Base-by-base conservation (phyloP, 768 basidiomycete genomes). In the Glaciozyma antarctica region DNA sequence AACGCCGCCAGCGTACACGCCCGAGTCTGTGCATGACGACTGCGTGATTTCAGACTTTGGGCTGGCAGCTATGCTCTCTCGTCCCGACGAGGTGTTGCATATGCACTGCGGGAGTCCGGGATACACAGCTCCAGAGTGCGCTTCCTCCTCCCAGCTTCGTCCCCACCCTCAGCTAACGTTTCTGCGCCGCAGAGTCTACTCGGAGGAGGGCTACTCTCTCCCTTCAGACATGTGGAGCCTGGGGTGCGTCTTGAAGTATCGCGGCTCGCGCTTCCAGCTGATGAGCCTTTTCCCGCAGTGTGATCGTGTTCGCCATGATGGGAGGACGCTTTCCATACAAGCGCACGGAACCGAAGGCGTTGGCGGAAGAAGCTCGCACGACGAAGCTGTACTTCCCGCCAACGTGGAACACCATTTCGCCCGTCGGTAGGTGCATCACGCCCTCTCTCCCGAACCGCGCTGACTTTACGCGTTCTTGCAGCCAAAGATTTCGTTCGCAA, bases 21-120 rank as follows among this genome's bases (percentile, higher is more conserved):
- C 22, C 55, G 60, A 44, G 13, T 41, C 38, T 32, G 68, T 64
- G 8, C 62, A 69, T 49, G 68, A 65, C 64, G 68, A 70, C 56
- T 66, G 65, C 48, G 68, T 70, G 49, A 59, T 70, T 32, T 66
- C 65, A 7, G 68, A 70, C 45, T 70, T 70, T 24, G 68, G 68
- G 3, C 62, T 70, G 51, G 68, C 68, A n/a, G 68, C 61, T 17
- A 28, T 32, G 30, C 28, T 55, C 21, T 24, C 21, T 28, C 22
- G 30, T 22, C 53, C 53, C 7, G 41, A 41, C 3, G 60, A 63
- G 1, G 13, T 62, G 24, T 53, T 70, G 28, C 49, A 56, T 32
- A 59, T 62, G 26, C 44, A 66, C 45, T 61, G 61, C 10, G 68
- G 68, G 3, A 61, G 60, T 17, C 61, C 68, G 49, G 68, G 68